Evolutionary conservation across 2,329 filamentous ascomycete species (phyloP).

Genomic region (Stachybotrys chartarum): DNA sequence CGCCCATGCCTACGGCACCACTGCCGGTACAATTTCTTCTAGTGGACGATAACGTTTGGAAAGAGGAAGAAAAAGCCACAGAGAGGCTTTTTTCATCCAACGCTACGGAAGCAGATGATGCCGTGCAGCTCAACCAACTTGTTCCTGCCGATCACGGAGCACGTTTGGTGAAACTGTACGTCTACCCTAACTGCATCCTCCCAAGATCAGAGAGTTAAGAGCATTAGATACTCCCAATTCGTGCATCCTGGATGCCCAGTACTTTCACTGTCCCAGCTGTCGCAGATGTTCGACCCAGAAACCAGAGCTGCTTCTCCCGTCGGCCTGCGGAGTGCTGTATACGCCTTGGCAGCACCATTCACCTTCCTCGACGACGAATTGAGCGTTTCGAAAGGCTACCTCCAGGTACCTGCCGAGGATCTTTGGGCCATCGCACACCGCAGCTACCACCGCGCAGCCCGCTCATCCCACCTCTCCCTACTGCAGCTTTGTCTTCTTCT

Average conservation of each 20-base stretch:
- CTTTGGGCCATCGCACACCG: conserved; percentile 15
- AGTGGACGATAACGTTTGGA: conserved; percentile 13
- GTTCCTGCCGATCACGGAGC: conserved; percentile 9
- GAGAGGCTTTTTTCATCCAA: conserved; percentile 7
- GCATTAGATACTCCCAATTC: conserved; percentile 7
- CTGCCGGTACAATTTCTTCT: conserved; percentile 13
- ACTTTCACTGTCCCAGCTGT: conserved; percentile 9
- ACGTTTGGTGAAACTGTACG: conserved; percentile 9
- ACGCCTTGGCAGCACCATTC: conserved; percentile 15
- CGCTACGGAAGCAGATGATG: conserved; percentile 8
- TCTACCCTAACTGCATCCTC: neutral
- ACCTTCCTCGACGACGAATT: conserved; percentile 17
- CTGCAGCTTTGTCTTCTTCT: conserved; percentile 15
- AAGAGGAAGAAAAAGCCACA: conserved; percentile 5
- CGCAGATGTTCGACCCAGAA: conserved; percentile 2
- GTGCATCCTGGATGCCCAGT: conserved; percentile 13
- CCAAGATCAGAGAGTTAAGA: too few relatives aligned
- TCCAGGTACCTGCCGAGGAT: conserved; percentile 13
- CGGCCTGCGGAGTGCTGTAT: conserved; percentile 13
- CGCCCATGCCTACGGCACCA: neutral
- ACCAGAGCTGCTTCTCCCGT: conserved; percentile 3
- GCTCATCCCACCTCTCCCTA: conserved; percentile 10
- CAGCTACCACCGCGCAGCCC: conserved; percentile 11
- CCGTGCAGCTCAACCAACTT: conserved; percentile 8
- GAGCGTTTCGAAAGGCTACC: conserved; percentile 15